Evolutionary conservation across 1,139 yeast species (phyloP).

Genomic region (Kodamaea ohmeri): DNA sequence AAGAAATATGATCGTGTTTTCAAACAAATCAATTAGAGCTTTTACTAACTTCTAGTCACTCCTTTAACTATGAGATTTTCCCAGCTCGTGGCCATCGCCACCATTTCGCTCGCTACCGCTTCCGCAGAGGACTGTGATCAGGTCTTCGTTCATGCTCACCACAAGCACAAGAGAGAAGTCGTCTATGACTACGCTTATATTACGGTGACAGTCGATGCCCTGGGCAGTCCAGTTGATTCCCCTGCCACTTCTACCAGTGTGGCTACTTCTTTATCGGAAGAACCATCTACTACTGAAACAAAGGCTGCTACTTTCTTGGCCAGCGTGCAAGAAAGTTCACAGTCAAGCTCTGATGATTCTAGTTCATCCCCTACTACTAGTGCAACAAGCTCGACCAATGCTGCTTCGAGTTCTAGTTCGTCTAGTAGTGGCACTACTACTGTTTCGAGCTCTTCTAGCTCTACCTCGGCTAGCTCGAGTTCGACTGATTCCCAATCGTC

Average conservation of each 20-base stretch:
- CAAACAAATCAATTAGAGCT: background rate
- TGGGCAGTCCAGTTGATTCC: slow-evolving; percentile 41
- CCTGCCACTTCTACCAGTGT: slow-evolving; percentile 12
- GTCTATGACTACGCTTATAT: slow-evolving; percentile 81
- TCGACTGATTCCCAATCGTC: slow-evolving; percentile 29
- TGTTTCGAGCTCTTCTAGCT: slow-evolving; percentile 14
- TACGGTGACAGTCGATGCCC: slow-evolving; percentile 68
- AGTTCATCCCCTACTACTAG: slow-evolving; percentile 19
- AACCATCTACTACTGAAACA: slow-evolving; percentile 7
- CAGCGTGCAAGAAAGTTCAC: slow-evolving; percentile 1
- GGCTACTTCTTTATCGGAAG: slow-evolving; percentile 1
- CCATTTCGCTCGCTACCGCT: slow-evolving; percentile 18
- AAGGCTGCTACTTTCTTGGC: slow-evolving; percentile 1
- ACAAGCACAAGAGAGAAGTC: slow-evolving; percentile 71
- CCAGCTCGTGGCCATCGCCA: slow-evolving; percentile 28
- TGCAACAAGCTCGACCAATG: slow-evolving; percentile 16
- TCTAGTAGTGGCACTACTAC: background rate
- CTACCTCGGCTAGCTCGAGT: slow-evolving; percentile 23
- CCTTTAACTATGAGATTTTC: slow-evolving; percentile 14
- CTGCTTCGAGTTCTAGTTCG: slow-evolving; percentile 10
- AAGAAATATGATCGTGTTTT: slow-evolving; percentile 4
- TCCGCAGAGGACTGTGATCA: slow-evolving; percentile 38
- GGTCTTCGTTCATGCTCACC: slow-evolving; percentile 53
- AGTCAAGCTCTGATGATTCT: slow-evolving; percentile 12
- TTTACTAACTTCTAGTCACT: slow-evolving; percentile 16